A percentile compares a stretch with the other conserved stretches of the same genome.
phyloP scores from a whole-genome alignment of 768 basidiomycete species.

The Dentipellis sp. region DNA sequence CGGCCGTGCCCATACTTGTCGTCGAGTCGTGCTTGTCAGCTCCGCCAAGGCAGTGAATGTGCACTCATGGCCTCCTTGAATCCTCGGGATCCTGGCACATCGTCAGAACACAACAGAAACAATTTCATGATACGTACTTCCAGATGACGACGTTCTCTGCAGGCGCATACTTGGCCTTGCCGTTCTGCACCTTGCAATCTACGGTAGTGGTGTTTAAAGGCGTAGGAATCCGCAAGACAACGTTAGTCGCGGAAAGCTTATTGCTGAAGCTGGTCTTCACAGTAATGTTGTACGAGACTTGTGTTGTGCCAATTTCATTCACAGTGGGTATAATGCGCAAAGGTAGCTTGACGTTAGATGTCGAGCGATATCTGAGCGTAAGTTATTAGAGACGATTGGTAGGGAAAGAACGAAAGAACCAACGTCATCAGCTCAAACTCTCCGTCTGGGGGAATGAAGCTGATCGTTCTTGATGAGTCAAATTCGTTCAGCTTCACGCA shows the following conservation, averaged over 20 bases:
- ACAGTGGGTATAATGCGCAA: conserved; percentile 85
- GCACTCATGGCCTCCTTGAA: conserved; percentile 90
- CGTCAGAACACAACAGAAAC: conserved; percentile 1
- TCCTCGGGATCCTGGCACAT: conserved; percentile 68
- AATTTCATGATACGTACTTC: conserved; percentile 61
- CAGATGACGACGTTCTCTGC: conserved; percentile 94
- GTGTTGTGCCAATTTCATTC: conserved; percentile 84
- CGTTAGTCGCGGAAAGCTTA: conserved; percentile 89
- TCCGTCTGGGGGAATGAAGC: conserved; percentile 96
- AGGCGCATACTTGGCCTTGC: conserved; percentile 97
- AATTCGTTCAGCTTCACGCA: conserved; percentile 95
- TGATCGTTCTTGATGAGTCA: conserved; percentile 88
- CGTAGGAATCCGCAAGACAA: conserved; percentile 91
- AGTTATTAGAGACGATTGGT: not conserved
- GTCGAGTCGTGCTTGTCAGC: conserved; percentile 80
- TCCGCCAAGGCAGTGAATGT: conserved; percentile 77
- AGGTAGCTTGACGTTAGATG: conserved; percentile 93
- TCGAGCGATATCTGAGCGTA: conserved; percentile 76
- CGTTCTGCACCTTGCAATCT: conserved; percentile 83
- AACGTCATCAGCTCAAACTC: conserved; percentile 98
- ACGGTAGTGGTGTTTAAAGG: conserved; percentile 90
- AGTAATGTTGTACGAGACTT: conserved; percentile 85
- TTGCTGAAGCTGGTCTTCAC: conserved; percentile 84
- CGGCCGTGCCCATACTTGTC: conserved; percentile 96
- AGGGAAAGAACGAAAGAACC: conserved; percentile 18